Conservation (phyloP, 495 filamentous ascomycete species). For the Gamarada debralockiae region DNA sequence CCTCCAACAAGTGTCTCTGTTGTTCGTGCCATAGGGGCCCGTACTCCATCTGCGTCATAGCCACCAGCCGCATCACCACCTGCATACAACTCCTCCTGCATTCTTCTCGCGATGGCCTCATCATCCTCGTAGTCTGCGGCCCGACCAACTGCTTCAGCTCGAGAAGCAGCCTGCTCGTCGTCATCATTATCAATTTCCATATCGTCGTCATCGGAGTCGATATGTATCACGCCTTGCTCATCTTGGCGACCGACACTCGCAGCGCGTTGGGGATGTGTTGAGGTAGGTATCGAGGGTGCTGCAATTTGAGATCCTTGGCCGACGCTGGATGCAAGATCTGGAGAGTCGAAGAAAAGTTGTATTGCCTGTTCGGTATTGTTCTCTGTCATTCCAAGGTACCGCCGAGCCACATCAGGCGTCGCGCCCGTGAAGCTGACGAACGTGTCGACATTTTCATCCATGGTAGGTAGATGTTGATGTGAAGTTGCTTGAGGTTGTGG, state of each 20-base stretch:
- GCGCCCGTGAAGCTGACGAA: constrained; percentile 69
- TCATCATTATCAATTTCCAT: constrained; percentile 30
- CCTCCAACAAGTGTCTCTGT: constrained; percentile 89
- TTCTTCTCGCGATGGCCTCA: constrained; percentile 82
- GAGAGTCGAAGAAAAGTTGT: constrained; percentile 84
- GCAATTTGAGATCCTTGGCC: constrained; percentile 33
- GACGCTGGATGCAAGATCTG: constrained; percentile 50
- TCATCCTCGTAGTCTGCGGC: constrained; percentile 66
- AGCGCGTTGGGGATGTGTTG: constrained; percentile 21
- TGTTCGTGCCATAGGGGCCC: constrained; percentile 87
- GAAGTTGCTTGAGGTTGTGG: background rate
- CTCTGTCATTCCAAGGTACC: constrained; percentile 79
- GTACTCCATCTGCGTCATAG: constrained; percentile 58
- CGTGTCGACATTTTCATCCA: constrained; percentile 59
- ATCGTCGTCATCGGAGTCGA: constrained; percentile 63
- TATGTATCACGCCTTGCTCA: constrained; percentile 58
- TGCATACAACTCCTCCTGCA: constrained; percentile 89
- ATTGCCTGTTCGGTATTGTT: constrained; percentile 80
- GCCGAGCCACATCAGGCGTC: constrained; percentile 58
- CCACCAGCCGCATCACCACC: constrained; percentile 38
- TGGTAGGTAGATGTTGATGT: constrained; percentile 34
- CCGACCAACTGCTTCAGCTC: constrained; percentile 11
- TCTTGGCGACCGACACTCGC: constrained; percentile 40
- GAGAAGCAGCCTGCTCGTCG: constrained; percentile 4
- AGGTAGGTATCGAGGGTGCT: constrained; percentile 16